Conservation (phyloP, 306 rosid genomes). For the Prunus padus region DNA sequence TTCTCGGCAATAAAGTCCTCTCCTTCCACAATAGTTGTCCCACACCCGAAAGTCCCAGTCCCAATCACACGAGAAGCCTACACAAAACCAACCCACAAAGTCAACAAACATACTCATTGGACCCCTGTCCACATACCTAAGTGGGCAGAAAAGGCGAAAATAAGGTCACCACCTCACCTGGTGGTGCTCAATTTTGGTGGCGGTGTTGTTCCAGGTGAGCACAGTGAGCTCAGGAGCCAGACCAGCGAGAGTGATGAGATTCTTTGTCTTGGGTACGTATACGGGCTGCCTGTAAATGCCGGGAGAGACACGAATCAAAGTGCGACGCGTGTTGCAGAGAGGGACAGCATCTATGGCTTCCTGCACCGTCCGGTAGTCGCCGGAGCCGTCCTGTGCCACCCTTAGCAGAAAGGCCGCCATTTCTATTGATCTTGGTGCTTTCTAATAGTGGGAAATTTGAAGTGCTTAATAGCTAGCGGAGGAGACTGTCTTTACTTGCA, state of each 20-base stretch:
- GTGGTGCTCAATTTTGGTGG: conserved; percentile 66
- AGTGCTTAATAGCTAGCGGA: not conserved
- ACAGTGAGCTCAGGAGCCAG: conserved; percentile 57
- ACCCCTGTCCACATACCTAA: conserved; percentile 21
- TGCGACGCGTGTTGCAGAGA: conserved; percentile 63
- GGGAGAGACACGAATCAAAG: conserved; percentile 64
- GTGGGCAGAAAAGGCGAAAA: conserved; percentile 7
- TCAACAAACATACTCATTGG: not conserved
- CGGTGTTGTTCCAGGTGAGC: conserved; percentile 85
- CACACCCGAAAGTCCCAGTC: conserved; percentile 91
- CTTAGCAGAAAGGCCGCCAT: conserved; percentile 60
- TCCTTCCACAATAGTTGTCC: conserved; percentile 81
- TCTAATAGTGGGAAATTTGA: not conserved
- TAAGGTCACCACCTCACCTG: conserved; percentile 43
- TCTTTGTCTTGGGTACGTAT: conserved; percentile 83
- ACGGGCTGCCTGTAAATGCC: conserved; percentile 79
- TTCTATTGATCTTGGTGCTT: not conserved
- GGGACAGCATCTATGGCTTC: conserved; percentile 86
- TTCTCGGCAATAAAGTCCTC: conserved; percentile 92
- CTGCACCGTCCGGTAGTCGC: conserved; percentile 68
- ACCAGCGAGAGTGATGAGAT: conserved; percentile 68
- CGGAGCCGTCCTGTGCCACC: conserved; percentile 72
- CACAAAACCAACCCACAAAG: conserved; percentile 14
- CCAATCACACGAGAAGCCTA: conserved; percentile 68
- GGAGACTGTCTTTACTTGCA: conserved; percentile 8